Conservation (phyloP, 306 rosid genomes). For the Elaeagnus macrophylla region DNA sequence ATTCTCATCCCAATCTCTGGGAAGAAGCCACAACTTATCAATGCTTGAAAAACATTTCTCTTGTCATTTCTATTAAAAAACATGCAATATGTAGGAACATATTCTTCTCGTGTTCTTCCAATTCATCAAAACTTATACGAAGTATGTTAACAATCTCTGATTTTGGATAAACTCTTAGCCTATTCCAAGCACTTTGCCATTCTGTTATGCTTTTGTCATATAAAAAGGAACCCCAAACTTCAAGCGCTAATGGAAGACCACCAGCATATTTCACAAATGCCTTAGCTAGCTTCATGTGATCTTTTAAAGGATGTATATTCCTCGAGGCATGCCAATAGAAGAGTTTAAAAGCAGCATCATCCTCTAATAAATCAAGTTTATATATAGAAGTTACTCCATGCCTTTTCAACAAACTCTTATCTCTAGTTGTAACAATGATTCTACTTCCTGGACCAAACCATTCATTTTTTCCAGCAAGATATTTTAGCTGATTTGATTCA, state of each 20-base stretch:
- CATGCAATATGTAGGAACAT: too few relatives aligned
- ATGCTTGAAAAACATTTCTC: neutral
- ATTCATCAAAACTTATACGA: slow-evolving; percentile 1
- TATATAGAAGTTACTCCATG: neutral
- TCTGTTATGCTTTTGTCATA: neutral
- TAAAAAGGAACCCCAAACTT: slow-evolving; percentile 7
- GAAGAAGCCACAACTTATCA: neutral
- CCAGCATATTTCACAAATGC: too few relatives aligned
- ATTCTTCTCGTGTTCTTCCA: neutral
- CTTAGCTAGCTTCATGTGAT: neutral
- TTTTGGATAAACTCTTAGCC: neutral
- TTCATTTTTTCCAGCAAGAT: neutral
- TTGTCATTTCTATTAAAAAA: neutral
- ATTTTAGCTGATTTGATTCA: neutral
- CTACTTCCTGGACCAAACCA: slow-evolving; percentile 10
- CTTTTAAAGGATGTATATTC: neutral
- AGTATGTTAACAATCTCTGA: neutral
- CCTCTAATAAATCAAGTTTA: neutral
- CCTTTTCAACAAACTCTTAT: too few relatives aligned
- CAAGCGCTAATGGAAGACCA: slow-evolving; percentile 14
- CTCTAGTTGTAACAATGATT: slow-evolving; percentile 13
- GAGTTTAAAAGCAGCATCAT: slow-evolving; percentile 11
- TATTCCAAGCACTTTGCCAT: slow-evolving; percentile 7
- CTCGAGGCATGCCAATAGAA: slow-evolving; percentile 14
- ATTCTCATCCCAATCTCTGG: neutral